Percentiles rank a stretch among this genome's conserved stretches.
Evolutionary conservation across 2,329 filamentous ascomycete genomes (phyloP).

Genomic region (Didymella exigua): DNA sequence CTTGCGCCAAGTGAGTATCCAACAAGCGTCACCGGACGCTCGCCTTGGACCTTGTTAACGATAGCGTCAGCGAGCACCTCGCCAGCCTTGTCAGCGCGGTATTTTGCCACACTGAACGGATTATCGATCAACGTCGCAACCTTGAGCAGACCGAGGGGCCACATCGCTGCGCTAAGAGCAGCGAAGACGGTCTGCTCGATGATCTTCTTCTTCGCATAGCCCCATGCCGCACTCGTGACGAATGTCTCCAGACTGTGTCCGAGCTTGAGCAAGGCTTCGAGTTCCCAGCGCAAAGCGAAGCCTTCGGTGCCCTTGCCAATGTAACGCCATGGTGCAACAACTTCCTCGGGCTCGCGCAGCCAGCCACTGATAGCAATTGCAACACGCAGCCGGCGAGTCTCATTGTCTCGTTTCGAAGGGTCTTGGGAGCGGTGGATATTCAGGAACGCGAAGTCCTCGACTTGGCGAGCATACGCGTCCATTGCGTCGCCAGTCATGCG

Average conservation of each 20-base stretch:
- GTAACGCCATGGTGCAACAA: conserved; percentile 78
- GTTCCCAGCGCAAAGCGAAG: conserved; percentile 85
- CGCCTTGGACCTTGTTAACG: conserved; percentile 80
- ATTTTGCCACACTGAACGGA: conserved; percentile 77
- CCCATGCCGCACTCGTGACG: conserved; percentile 82
- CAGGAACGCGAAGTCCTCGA: conserved; percentile 87
- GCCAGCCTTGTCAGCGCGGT: conserved; percentile 80
- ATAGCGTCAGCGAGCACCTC: conserved; percentile 80
- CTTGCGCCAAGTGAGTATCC: conserved; percentile 83
- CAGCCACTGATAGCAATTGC: conserved; percentile 84
- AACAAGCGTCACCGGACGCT: conserved; percentile 78
- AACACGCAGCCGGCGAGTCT: conserved; percentile 67
- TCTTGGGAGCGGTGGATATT: conserved; percentile 60
- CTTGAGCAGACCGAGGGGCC: conserved; percentile 56
- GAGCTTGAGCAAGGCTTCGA: conserved; percentile 75
- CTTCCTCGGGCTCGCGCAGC: conserved; percentile 73
- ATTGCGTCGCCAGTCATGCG: conserved; percentile 85
- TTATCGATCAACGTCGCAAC: conserved; percentile 71
- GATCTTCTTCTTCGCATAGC: conserved; percentile 73
- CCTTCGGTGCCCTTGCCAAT: conserved; percentile 75
- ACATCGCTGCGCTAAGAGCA: conserved; percentile 54
- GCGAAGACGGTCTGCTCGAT: conserved; percentile 65
- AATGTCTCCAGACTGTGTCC: conserved; percentile 79
- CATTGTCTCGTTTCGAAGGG: conserved; percentile 58
- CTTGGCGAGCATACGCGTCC: conserved; percentile 83